Percentiles rank a stretch among this genome's conserved stretches.
These are phyloP conservation scores for Aspergillus indologenus DNA, from an alignment of 495 filamentous ascomycete species.

Conservation along the genomic window DNA sequence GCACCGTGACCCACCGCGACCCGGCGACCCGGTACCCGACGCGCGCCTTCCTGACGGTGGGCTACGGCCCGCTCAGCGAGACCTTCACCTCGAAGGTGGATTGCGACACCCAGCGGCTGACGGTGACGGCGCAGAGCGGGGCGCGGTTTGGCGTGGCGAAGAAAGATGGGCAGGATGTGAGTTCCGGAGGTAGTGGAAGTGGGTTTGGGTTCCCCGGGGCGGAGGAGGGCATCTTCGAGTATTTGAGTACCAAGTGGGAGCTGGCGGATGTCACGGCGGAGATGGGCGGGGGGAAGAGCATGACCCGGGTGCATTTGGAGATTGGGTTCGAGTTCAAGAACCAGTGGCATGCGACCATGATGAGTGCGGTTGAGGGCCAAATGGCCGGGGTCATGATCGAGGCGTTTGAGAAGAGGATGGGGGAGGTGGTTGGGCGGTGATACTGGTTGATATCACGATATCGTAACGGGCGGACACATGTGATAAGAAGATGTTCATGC, in stretches of 20 bases:
- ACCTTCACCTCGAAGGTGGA: slow-evolving; percentile 71
- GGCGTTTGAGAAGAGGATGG: slow-evolving; percentile 83
- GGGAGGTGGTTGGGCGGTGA: slow-evolving; percentile 44
- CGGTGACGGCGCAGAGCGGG: slow-evolving; percentile 79
- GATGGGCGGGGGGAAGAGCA: slow-evolving; percentile 24
- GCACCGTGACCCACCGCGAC: slow-evolving; percentile 64
- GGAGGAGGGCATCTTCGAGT: slow-evolving; percentile 63
- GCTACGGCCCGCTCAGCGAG: slow-evolving; percentile 79
- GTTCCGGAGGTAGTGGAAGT: no score
- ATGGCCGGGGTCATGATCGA: slow-evolving; percentile 85
- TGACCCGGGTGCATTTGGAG: slow-evolving; percentile 69
- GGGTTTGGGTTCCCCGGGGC: slow-evolving; percentile 35
- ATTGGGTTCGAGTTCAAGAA: slow-evolving; percentile 82
- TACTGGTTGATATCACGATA: not conserved
- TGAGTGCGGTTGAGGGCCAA: slow-evolving; percentile 74
- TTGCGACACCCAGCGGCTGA: slow-evolving; percentile 57
- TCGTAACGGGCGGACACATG: no score
- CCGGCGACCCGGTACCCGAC: slow-evolving; percentile 57
- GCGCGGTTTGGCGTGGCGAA: slow-evolving; percentile 30
- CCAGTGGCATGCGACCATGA: slow-evolving; percentile 76
- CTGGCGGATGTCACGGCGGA: slow-evolving; percentile 43
- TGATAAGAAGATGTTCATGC: no score
- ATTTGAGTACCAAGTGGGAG: slow-evolving; percentile 75
- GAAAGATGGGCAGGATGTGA: slow-evolving; percentile 9
- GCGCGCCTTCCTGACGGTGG: slow-evolving; percentile 75